Conservation (phyloP, 2,329 filamentous ascomycete species). For the Alternaria rosae region DNA sequence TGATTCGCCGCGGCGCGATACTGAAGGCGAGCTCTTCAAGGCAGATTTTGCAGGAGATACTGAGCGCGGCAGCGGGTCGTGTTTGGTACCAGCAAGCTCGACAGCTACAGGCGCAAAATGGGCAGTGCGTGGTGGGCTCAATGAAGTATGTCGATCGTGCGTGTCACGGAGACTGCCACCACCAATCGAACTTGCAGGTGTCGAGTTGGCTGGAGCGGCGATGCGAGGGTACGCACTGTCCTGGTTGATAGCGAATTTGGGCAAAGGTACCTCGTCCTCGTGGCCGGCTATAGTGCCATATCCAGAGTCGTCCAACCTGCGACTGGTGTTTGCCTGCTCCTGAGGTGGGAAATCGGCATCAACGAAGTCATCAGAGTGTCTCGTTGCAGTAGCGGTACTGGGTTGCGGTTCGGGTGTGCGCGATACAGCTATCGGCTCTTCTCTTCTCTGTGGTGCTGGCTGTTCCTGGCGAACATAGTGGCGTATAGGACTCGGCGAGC, state of each 20-base stretch:
- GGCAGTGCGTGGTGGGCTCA: conserved; percentile 72
- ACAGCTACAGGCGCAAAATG: conserved; percentile 69
- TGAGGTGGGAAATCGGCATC: conserved; percentile 47
- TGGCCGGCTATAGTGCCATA: conserved; percentile 12
- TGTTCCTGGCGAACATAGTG: conserved; percentile 19
- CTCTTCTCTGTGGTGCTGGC: conserved; percentile 16
- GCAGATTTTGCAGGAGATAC: conserved; percentile 80
- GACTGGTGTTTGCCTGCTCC: conserved; percentile 29
- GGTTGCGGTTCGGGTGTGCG: conserved; percentile 6
- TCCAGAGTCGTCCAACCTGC: conserved; percentile 22
- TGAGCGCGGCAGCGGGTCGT: conserved; percentile 74
- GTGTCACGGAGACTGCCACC: conserved; percentile 30
- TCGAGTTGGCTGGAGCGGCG: conserved; percentile 10
- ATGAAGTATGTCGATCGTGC: conserved; percentile 48
- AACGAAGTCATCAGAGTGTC: conserved; percentile 54
- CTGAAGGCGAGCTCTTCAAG: conserved; percentile 69
- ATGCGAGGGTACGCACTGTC: conserved; percentile 39
- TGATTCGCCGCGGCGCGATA: conserved; percentile 54
- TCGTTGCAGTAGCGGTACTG: conserved; percentile 17
- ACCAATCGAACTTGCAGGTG: conserved; percentile 14
- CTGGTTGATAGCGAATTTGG: conserved; percentile 32
- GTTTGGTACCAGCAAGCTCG: conserved; percentile 62
- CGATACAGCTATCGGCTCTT: conserved; percentile 17
- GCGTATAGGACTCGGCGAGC: conserved; percentile 30
- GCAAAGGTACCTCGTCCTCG: conserved; percentile 21